A percentile compares a stretch with the other conserved stretches of the same genome.
Conservation (phyloP, 768 basidiomycete species). For the Strobilomyces confusus region DNA sequence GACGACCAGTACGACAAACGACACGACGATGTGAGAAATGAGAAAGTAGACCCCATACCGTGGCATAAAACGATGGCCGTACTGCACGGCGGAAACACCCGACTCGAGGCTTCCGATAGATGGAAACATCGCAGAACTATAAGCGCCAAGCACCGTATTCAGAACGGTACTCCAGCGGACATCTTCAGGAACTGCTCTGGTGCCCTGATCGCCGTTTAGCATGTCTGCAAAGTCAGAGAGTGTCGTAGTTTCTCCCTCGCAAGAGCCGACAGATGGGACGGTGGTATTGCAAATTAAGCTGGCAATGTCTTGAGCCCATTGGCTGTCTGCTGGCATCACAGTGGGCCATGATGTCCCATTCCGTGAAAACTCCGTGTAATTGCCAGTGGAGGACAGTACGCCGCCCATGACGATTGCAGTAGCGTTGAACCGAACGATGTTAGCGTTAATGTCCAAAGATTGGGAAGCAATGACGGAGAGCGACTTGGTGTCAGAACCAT, state of each 20-base stretch:
- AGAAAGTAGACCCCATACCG: conserved; percentile 4
- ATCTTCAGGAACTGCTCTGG: not conserved
- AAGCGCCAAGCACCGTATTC: conserved; percentile 7
- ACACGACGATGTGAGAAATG: conserved; percentile 7
- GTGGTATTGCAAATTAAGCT: conserved; percentile 11
- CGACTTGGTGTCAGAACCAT: no score
- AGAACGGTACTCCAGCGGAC: conserved; percentile 4
- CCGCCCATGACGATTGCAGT: no score
- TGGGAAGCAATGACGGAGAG: no score
- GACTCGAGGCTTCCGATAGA: fast-evolving
- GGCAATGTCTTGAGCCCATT: conserved; percentile 18
- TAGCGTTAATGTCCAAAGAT: no score
- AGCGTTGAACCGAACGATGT: no score
- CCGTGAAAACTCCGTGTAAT: no score
- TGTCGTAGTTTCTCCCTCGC: not conserved
- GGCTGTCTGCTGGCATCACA: not conserved
- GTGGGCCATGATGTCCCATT: no score
- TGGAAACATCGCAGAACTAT: not conserved
- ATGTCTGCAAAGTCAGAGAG: conserved; percentile 4
- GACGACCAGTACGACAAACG: conserved; percentile 7
- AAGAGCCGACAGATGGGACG: not conserved
- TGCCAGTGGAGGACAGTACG: no score
- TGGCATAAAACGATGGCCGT: not conserved
- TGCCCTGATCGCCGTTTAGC: not conserved
- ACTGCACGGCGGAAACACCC: not conserved